A percentile compares a stretch with the other conserved stretches of the same genome.
phyloP scores from a whole-genome alignment of 768 basidiomycete genomes.

The Agrocybe praecox region DNA sequence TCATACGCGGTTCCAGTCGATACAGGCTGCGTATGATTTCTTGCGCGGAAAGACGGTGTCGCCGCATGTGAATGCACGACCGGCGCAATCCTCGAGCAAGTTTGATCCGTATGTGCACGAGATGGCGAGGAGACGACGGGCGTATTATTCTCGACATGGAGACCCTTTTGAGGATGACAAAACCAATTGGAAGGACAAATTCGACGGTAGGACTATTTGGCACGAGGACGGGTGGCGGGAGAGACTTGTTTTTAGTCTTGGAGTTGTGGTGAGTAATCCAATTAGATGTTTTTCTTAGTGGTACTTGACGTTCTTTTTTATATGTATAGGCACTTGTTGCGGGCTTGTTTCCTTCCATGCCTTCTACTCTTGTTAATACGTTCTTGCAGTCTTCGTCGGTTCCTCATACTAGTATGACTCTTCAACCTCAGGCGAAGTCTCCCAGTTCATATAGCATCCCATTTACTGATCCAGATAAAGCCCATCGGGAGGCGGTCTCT shows the following conservation, averaged over 20 bases:
- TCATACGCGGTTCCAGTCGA: constrained; percentile 64
- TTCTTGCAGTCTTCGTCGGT: constrained; percentile 15
- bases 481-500: constrained; percentile 52
- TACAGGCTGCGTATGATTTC: constrained; percentile 64
- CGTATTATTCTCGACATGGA: constrained; percentile 36
- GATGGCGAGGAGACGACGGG: constrained; percentile 49
- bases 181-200: constrained; percentile 10
- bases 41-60: constrained; percentile 42
- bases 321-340: constrained; percentile 40
- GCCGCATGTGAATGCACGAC: constrained; percentile 24
- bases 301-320: background rate
- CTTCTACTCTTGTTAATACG: constrained; percentile 10
- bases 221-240: constrained; percentile 55
- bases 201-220: constrained; percentile 18
- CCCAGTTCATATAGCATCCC: background rate
- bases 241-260: constrained; percentile 46
- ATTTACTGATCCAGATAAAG: constrained; percentile 38
- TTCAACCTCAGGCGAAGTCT: background rate
- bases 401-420: background rate
- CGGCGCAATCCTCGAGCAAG: constrained; percentile 15
- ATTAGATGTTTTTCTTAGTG: background rate
- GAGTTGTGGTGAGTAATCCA: constrained; percentile 49
- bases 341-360: constrained; percentile 41
- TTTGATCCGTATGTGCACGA: constrained; percentile 53
- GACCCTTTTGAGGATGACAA: constrained; percentile 3